Percentiles rank a stretch among this genome's conserved stretches.
Conservation (phyloP, 163 green algal genomes). For the Chlorella variabilis region DNA sequence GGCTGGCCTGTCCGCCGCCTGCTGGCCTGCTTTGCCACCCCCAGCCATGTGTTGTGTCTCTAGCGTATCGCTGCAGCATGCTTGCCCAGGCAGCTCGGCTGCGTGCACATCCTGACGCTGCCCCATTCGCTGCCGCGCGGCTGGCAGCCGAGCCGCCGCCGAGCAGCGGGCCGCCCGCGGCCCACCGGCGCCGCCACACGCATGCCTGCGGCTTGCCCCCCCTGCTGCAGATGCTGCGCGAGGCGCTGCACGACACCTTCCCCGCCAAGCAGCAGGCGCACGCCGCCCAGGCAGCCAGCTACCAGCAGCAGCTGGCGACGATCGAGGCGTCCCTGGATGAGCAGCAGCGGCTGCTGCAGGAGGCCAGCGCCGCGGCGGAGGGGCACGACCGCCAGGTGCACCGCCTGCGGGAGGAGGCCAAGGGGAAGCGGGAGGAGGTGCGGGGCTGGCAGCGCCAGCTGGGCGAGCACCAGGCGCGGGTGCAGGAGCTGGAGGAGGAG, state of each 20-base stretch:
- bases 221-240: constrained; percentile 2
- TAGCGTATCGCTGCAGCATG: no score
- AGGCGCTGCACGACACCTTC: not conserved
- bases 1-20: no score
- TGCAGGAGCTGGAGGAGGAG: not conserved
- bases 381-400: not conserved
- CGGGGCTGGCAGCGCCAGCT: not conserved
- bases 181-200: no score
- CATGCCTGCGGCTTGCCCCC: no score
- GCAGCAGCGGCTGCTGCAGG: not conserved
- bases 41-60: no score
- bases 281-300: not conserved
- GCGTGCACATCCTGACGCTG: no score
- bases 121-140: no score
- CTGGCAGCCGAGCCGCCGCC: no score
- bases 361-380: not conserved
- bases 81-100: no score
- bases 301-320: not conserved
- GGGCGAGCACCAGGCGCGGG: not conserved
- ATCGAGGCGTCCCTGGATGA: not conserved
- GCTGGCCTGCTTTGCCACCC: no score
- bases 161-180: no score
- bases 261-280: not conserved
- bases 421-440: not conserved
- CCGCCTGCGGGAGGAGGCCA: not conserved